Evolutionary conservation across 495 filamentous ascomycete genomes (phyloP), one percentile per base, ranked within the genome.

Genomic region (Aspergillus conjunctus): DNA sequence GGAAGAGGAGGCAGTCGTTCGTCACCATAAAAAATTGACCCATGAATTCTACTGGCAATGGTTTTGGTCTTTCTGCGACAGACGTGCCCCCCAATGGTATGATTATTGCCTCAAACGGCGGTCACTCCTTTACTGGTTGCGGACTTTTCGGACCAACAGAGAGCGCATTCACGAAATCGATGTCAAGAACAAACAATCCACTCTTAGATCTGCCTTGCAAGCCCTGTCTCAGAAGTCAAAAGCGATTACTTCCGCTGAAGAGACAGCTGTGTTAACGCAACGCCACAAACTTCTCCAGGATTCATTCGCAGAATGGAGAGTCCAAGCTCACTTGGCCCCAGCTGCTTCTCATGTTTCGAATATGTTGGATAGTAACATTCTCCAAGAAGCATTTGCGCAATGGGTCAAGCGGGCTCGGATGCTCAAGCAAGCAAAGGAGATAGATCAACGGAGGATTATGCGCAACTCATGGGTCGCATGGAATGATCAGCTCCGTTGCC

Each of bases 401-500:
- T 89, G 88, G 84, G 66, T 80, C 7, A 70, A 72, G 1, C 81
- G 82, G 17, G 68, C 77, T 5, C 74, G 75, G 32, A 76, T 80
- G 55, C 69, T 79, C 26, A 71, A 75, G n/a, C 78, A 83, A 67
- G 87, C 88, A n/a, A 65, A 73, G 14, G 72, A 77, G 37, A 72
- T 87, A 44, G 77, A 88, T 63, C 78, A 71, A 26, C 57, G 73
- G 58, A 78, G 85, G 43, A 67, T 86, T 37, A 61, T 88, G 46
- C 80, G 81, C 31, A 86, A 85, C 66, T 73, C 83, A 9, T 88
- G 82, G 80, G 85, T 83, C 1, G 66, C 77, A 12, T 91, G 88
- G 88, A 89, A 88, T 56, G 85, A 89, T 71, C 79, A 73, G 15
- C 76, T 88, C 33, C 84, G 87, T 12, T 83, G 79, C 56, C 72